Evolutionary conservation across 306 rosid species (phyloP), one percentile per base, ranked within the genome.

Genomic region (Vachellia collinsii): DNA sequence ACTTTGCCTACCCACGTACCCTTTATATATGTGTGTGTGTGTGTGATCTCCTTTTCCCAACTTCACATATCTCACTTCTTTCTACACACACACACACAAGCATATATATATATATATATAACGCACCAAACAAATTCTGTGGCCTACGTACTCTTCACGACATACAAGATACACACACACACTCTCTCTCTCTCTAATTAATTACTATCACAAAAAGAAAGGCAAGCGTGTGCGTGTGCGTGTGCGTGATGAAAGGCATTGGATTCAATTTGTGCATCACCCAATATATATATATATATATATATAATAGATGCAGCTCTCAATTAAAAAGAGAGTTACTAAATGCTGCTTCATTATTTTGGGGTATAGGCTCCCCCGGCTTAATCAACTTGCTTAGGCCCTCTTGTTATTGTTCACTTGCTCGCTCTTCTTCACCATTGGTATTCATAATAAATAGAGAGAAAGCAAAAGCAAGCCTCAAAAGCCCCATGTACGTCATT

Each of bases 371-470:
- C 83, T 71, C n/a, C n/a, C 84, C 90, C 83, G 70, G 56, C 4
- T 75, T 83, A 41, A 81, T 79, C 80, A 74, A 85, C 58, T 87
- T 87, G 84, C 82, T 70, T 77, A 89, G 80, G 86, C 71, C 81
- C 83, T 92, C n/a, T 0, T 48, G 89, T 88, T 87, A 88, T 79
- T 80, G 85, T 11, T 42, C 48, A 74, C 78, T 76, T 85, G 81
- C 90, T 72, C 63, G 62, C 85, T 63, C 74, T 43, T 8, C 1
- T 43, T 43, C 8, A 43, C 8, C 8, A 44, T 5, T 44, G 12
- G 11, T 44, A 7, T 29, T 2, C 34, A 10, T 44, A 6, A 8
- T 44, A 44, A 44, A 44, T 7, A 29, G 34, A 29, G 34, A 11
- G 54, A 50, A 14, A 50, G 56, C 56, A 50, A 50, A 50, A 4